Evolutionary conservation across 2,329 filamentous ascomycete genomes (phyloP).

Genomic region (Fusarium bactridioides): DNA sequence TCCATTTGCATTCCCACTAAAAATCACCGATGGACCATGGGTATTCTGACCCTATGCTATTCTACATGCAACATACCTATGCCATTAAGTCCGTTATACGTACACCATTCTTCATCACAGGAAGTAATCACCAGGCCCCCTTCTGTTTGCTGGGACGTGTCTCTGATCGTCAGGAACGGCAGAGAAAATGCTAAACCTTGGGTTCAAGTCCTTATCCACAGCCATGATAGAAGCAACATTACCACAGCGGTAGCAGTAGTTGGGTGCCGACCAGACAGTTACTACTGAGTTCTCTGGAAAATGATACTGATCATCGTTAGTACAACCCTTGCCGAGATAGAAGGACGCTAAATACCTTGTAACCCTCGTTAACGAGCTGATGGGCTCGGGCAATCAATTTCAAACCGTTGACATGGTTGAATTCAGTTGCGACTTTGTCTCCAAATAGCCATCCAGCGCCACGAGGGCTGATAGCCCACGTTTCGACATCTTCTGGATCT

Average conservation of each 20-base stretch:
- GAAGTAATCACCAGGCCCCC: constrained; percentile 76
- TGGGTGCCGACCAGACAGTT: constrained; percentile 97
- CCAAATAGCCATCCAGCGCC: constrained; percentile 99
- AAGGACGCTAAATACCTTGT: constrained; percentile 70
- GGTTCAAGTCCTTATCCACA: constrained; percentile 82
- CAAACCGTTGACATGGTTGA: constrained; percentile 95
- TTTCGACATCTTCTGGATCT: constrained; percentile 95
- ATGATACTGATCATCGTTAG: constrained; percentile 72
- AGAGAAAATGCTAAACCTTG: constrained; percentile 91
- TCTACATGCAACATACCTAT: constrained; percentile 50
- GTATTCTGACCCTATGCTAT: constrained; percentile 54
- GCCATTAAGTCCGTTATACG: constrained; percentile 38
- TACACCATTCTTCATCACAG: constrained; percentile 54
- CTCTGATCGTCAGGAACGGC: constrained; percentile 87
- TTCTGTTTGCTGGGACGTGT: constrained; percentile 76
- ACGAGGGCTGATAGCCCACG: constrained; percentile 92
- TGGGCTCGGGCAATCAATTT: constrained; percentile 97
- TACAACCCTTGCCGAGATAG: neutral
- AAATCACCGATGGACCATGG: constrained; percentile 47
- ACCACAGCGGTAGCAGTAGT: constrained; percentile 93
- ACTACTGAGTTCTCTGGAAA: constrained; percentile 95
- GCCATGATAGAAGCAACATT: constrained; percentile 98
- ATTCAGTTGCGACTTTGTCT: constrained; percentile 96
- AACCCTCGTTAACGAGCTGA: constrained; percentile 97
- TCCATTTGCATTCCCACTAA: constrained; percentile 38